Evolutionary conservation across 192 early-diverging fungal genomes (phyloP).

Genomic region (Gryganskiella cystojenkinii): DNA sequence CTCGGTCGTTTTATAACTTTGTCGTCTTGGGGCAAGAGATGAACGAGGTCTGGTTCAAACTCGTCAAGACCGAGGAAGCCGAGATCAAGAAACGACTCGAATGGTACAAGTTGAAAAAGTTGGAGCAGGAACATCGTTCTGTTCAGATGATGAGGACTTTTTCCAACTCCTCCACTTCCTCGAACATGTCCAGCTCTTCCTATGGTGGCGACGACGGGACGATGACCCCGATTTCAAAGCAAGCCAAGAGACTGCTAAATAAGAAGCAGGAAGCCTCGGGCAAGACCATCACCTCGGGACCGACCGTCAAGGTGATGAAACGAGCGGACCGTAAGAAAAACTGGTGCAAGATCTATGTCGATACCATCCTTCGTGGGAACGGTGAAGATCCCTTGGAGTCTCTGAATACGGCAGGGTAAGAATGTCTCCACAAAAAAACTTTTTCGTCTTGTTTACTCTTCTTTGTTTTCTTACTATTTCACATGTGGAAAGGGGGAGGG

Average conservation of each 20-base stretch:
- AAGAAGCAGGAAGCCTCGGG: slow-evolving; percentile 40
- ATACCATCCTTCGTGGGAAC: slow-evolving; percentile 42
- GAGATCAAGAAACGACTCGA: slow-evolving; percentile 44
- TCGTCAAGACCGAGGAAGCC: slow-evolving; percentile 44
- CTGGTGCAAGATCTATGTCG: slow-evolving; percentile 52
- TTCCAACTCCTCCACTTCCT: slow-evolving; percentile 26
- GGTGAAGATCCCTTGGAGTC: slow-evolving; percentile 26
- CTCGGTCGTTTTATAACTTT: slow-evolving; percentile 50
- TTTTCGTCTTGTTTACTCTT: slow-evolving; percentile 4
- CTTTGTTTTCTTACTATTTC: too few relatives aligned
- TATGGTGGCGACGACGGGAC: slow-evolving; percentile 19
- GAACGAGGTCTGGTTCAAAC: slow-evolving; percentile 53
- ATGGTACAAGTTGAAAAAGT: slow-evolving; percentile 36
- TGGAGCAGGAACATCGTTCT: slow-evolving; percentile 38
- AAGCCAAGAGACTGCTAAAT: slow-evolving; percentile 33
- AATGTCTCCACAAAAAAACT: background rate
- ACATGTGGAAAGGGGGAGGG: too few relatives aligned
- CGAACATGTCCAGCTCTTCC: slow-evolving; percentile 17
- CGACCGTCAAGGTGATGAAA: slow-evolving; percentile 36
- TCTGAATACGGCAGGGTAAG: slow-evolving; percentile 16
- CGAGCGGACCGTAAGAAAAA: slow-evolving; percentile 43
- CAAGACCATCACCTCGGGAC: background rate
- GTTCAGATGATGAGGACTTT: slow-evolving; percentile 47
- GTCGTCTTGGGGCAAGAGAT: slow-evolving; percentile 43
- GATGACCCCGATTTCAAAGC: slow-evolving; percentile 26